Conservation (phyloP, 1,139 yeast genomes). For the Yamadazyma aaseri region DNA sequence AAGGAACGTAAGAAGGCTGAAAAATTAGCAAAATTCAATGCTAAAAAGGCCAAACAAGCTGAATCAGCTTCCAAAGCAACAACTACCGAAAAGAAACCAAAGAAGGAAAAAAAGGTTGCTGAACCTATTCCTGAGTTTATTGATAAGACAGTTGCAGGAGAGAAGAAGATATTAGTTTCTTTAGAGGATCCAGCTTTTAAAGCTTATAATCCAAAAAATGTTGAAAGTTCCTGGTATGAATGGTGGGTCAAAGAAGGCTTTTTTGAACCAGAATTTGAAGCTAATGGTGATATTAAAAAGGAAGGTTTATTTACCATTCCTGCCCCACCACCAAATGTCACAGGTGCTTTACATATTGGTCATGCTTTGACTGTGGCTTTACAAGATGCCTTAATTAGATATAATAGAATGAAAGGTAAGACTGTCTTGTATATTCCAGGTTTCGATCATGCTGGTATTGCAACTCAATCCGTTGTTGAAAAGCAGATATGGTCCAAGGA, state of each 20-base stretch:
- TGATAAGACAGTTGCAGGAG: conserved; percentile 83
- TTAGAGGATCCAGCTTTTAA: conserved; percentile 92
- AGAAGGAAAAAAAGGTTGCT: conserved; percentile 65
- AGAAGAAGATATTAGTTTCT: conserved; percentile 80
- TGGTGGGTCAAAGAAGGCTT: conserved; percentile 95
- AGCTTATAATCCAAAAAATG: conserved; percentile 89
- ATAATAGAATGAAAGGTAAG: conserved; percentile 95
- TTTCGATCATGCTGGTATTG: conserved; percentile 98
- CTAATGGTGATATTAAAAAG: conserved; percentile 71
- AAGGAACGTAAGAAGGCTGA: conserved; percentile 97
- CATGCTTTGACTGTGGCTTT: conserved; percentile 95
- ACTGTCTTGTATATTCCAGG: conserved; percentile 94
- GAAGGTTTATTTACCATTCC: conserved; percentile 89
- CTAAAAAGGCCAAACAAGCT: conserved; percentile 84
- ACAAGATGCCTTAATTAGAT: conserved; percentile 91
- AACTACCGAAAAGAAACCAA: conserved; percentile 57
- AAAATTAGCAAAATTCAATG: conserved; percentile 89
- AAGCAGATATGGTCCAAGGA: conserved; percentile 91
- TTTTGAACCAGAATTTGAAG: conserved; percentile 82
- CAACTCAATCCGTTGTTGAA: conserved; percentile 98
- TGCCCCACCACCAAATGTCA: conserved; percentile 98
- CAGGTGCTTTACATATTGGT: conserved; percentile 98
- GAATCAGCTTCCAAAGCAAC: conserved; percentile 34
- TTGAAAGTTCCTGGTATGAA: conserved; percentile 95
- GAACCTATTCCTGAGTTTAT: conserved; percentile 80